These are phyloP conservation scores for Zizania latifolia DNA, from an alignment of 176 grass and related monocot species.

Conservation along the genomic window DNA sequence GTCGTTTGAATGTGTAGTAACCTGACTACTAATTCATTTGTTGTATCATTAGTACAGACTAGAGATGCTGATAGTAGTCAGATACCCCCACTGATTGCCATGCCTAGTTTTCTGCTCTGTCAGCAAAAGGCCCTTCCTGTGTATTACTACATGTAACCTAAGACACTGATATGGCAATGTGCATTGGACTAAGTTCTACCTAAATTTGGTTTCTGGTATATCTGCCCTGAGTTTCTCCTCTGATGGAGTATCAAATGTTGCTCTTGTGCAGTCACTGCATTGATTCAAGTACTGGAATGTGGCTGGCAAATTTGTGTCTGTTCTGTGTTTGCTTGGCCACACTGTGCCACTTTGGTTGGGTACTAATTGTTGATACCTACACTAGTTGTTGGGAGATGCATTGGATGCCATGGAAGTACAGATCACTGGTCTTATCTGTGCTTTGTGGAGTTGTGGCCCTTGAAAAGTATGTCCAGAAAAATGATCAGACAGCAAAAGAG, in stretches of 20 bases:
- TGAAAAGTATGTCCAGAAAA: slow-evolving; percentile 3
- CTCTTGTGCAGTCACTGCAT: slow-evolving; percentile 13
- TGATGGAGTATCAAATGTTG: neutral
- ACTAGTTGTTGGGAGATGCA: slow-evolving; percentile 37
- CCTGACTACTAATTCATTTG: slow-evolving; percentile 16
- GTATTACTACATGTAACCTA: slow-evolving; percentile 1
- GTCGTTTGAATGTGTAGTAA: slow-evolving; percentile 26
- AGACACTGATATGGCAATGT: slow-evolving; percentile 7
- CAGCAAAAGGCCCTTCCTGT: neutral
- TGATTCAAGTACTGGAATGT: slow-evolving; percentile 18
- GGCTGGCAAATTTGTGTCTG: slow-evolving; percentile 5
- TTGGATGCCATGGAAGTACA: slow-evolving; percentile 54
- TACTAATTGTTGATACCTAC: slow-evolving; percentile 21
- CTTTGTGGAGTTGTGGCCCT: slow-evolving; percentile 28
- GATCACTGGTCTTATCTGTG: slow-evolving; percentile 21
- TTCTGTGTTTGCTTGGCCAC: slow-evolving; percentile 6
- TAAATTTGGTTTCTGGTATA: slow-evolving; percentile 2
- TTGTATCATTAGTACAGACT: slow-evolving; percentile 2
- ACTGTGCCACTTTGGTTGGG: slow-evolving; percentile 23
- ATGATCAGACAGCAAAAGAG: slow-evolving; percentile 21
- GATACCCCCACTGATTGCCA: neutral
- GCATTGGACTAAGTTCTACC: slow-evolving; percentile 8
- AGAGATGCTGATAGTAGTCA: neutral
- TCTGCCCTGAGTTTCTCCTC: neutral
- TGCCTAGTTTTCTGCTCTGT: neutral